Percentiles rank a stretch among this genome's conserved stretches.
Evolutionary conservation across 768 basidiomycete genomes (phyloP).

Genomic region (Hericium alpestre): DNA sequence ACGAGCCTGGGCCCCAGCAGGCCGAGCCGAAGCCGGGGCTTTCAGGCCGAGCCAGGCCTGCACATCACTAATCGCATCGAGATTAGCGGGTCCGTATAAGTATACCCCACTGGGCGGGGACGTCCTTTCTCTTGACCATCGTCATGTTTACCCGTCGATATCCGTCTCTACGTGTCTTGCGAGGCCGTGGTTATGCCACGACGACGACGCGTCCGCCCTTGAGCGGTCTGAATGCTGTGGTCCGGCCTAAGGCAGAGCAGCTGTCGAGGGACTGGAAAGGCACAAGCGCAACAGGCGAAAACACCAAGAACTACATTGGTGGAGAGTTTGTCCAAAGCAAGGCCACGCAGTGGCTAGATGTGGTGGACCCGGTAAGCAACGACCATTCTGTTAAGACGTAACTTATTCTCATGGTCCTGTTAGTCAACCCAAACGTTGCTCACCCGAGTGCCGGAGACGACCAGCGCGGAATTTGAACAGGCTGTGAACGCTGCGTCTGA

Average conservation of each 20-base stretch:
- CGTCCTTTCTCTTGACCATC: too few species aligned
- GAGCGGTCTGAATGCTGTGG: slow-evolving; percentile 40
- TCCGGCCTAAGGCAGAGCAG: slow-evolving; percentile 53
- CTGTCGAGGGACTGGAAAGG: slow-evolving; percentile 77
- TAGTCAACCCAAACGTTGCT: slow-evolving; percentile 88
- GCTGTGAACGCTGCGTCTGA: slow-evolving; percentile 79
- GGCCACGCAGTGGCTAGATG: slow-evolving; percentile 70
- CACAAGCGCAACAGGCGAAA: slow-evolving; percentile 74
- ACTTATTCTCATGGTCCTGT: neutral
- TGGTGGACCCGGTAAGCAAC: slow-evolving; percentile 73
- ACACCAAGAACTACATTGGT: slow-evolving; percentile 85
- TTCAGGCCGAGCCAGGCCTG: too few species aligned
- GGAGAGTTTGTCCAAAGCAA: slow-evolving; percentile 84
- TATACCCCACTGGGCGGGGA: too few species aligned
- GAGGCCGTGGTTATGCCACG: slow-evolving; percentile 18
- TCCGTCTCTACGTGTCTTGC: neutral
- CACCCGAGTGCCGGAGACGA: slow-evolving; percentile 84
- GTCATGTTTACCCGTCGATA: neutral
- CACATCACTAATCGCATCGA: too few species aligned
- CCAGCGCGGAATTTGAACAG: slow-evolving; percentile 64
- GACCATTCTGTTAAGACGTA: neutral
- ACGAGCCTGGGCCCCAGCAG: too few species aligned
- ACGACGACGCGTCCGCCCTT: slow-evolving; percentile 20
- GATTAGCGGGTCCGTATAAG: too few species aligned
- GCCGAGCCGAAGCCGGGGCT: too few species aligned